Conservation (phyloP, 2,329 filamentous ascomycete species). For the Trichoderma citrinoviride region DNA sequence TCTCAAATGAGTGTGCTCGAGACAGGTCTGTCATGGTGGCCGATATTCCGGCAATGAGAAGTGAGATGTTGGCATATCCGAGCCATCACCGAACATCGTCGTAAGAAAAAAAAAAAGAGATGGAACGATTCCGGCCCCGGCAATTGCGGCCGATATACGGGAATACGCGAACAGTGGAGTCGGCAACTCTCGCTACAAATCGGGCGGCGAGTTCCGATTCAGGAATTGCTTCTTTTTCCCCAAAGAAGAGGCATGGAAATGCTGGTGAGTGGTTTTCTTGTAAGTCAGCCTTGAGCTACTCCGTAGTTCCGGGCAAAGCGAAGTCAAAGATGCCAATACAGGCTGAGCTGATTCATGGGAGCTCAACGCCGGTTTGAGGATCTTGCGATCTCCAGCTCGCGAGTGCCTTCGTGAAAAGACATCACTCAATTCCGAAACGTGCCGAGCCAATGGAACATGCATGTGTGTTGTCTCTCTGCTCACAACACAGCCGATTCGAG, state of each 20-base stretch:
- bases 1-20: too few species aligned
- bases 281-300: neutral
- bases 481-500: neutral
- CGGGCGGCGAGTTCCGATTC: neutral
- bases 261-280: neutral
- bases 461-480: neutral
- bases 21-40: neutral
- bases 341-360: too few species aligned
- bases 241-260: neutral
- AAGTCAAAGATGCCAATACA: neutral
- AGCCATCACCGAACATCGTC: slow-evolving; percentile 3
- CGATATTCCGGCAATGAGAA: neutral
- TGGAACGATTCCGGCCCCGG: neutral
- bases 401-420: neutral
- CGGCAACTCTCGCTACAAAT: neutral
- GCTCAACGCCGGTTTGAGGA: neutral
- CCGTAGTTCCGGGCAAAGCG: neutral
- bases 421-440: slow-evolving; percentile 9
- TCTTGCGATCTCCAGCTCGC: neutral
- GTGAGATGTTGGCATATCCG: neutral
- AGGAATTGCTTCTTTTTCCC: too few species aligned
- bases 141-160: neutral
- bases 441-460: neutral
- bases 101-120: slow-evolving; percentile 1
- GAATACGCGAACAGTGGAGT: neutral